Percentiles rank a stretch among this genome's conserved stretches.
Evolutionary conservation across 164 flowering plant genomes (phyloP).

Genomic region (Piper betle): DNA sequence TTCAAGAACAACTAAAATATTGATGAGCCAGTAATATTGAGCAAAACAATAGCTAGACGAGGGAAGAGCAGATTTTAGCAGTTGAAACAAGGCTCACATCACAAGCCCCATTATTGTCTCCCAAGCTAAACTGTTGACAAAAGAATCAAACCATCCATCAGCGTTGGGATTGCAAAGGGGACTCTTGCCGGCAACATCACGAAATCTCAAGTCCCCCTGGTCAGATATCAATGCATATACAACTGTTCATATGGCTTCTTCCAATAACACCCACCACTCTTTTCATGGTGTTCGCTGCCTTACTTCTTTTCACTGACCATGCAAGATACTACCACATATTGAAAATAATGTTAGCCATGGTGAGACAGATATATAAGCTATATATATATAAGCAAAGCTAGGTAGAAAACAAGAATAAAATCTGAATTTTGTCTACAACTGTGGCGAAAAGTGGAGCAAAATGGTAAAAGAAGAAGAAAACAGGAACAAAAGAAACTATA

Average conservation of each 20-base stretch:
- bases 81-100: conserved; percentile 58
- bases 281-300: conserved; percentile 67
- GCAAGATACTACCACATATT: conserved; percentile 57
- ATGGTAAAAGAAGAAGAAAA: too few species aligned
- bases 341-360: too few species aligned
- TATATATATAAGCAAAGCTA: too few species aligned
- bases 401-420: too few species aligned
- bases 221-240: conserved; percentile 75
- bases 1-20: too few species aligned
- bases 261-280: conserved; percentile 89
- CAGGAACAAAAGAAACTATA: too few species aligned
- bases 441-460: too few species aligned
- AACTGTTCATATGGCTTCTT: conserved; percentile 88
- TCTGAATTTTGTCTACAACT: too few species aligned
- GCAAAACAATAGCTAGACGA: neutral
- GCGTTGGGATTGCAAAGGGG: conserved; percentile 13
- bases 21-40: too few species aligned
- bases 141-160: conserved; percentile 26
- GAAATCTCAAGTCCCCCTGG: conserved; percentile 64
- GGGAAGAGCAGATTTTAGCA: conserved; percentile 13
- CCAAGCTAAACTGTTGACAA: conserved; percentile 46
- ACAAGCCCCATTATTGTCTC: conserved; percentile 58
- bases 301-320: conserved; percentile 92
- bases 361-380: too few species aligned
- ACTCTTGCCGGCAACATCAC: conserved; percentile 51